Conservation (phyloP, 768 basidiomycete genomes). For the Xerocomus brunneocitrinus region DNA sequence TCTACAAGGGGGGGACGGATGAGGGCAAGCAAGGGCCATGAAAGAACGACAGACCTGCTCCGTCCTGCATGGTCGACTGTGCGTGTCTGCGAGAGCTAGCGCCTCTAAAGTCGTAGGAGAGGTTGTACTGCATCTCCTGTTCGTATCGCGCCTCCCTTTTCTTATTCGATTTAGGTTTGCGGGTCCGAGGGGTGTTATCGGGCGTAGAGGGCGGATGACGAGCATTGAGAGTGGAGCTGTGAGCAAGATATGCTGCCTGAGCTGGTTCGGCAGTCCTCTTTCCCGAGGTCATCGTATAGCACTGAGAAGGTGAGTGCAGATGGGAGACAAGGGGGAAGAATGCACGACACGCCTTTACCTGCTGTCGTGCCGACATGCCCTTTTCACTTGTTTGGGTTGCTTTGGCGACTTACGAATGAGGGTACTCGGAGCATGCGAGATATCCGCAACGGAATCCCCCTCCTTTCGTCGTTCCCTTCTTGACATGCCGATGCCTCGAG, state of each 20-base stretch:
- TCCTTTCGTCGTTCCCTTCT: slow-evolving; percentile 10
- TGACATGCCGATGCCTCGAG: slow-evolving; percentile 30
- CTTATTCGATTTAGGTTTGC: slow-evolving; percentile 37
- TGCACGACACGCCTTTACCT: slow-evolving; percentile 35
- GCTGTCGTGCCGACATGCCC: slow-evolving; percentile 32
- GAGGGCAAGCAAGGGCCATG: not conserved
- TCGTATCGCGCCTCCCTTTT: slow-evolving; percentile 44
- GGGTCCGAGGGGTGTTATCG: slow-evolving; percentile 46
- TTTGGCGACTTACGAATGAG: slow-evolving; percentile 27
- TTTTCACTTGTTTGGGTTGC: slow-evolving; percentile 25
- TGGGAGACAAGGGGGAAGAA: slow-evolving; percentile 37
- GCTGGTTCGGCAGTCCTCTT: slow-evolving; percentile 29
- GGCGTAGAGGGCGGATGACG: slow-evolving; percentile 46
- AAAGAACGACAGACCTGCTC: slow-evolving; percentile 26
- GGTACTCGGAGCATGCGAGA: slow-evolving; percentile 14
- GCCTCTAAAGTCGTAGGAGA: slow-evolving; percentile 30
- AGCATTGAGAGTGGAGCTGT: slow-evolving; percentile 50
- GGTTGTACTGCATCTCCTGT: slow-evolving; percentile 37
- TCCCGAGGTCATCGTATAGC: slow-evolving; percentile 35
- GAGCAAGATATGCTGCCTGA: slow-evolving; percentile 53
- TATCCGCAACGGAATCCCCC: slow-evolving; percentile 19
- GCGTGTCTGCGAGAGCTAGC: slow-evolving; percentile 24
- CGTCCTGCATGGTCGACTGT: slow-evolving; percentile 26
- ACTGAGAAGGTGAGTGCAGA: slow-evolving; percentile 29
- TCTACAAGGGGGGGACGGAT: slow-evolving; percentile 35